Evolutionary conservation across 176 grass and related monocot species (phyloP), one percentile per base, ranked within the genome.

Genomic region (Olyra latifolia): DNA sequence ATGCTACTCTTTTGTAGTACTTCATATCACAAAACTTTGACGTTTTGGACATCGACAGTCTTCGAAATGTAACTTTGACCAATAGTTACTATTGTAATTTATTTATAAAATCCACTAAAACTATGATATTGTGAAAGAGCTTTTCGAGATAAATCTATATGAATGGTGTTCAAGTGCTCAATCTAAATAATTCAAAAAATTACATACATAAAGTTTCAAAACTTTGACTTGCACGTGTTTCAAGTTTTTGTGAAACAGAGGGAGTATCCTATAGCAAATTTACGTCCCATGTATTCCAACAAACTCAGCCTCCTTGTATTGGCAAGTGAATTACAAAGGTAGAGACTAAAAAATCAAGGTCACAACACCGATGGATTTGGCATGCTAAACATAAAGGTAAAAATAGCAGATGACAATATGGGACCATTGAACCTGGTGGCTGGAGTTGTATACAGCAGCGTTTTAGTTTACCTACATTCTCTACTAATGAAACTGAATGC

Each of bases 391-490:
- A 35, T 7, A 43, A 67, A 56, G 25, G 47, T 24, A 24, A 66
- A 12, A 41, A 20, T 3, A 52, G 15, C 42, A 23, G 10, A 77
- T 8, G 8, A 68, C 22, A 40, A 43, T 45, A 38, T 19, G 63
- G 43, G 13, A 14, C 41, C 50, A 46, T 25, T 60, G 20, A 77
- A 20, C 55, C 72, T 27, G n/a, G 12, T 69, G 41, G 7, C 66
- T 45, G 20, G 35, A 66, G 47, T 9, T 40, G 10, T 53, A 40
- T 54, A 11, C 5, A 66, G 78, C 25, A 13, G 11, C 14, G 10
- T n/a, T 38, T 66, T 53, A 80, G 57, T 44, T 42, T 44, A 83
- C 22, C 29, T 27, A 23, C 69, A 64, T n/a, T n/a, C 68, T 62
- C 15, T 24, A 46, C 41, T 43, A 46, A 20, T 16, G 14, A 14